Percentiles rank a stretch among this genome's conserved stretches.
phyloP scores from a whole-genome alignment of 805 yeast genomes.

The Monosporozyma unispora region DNA sequence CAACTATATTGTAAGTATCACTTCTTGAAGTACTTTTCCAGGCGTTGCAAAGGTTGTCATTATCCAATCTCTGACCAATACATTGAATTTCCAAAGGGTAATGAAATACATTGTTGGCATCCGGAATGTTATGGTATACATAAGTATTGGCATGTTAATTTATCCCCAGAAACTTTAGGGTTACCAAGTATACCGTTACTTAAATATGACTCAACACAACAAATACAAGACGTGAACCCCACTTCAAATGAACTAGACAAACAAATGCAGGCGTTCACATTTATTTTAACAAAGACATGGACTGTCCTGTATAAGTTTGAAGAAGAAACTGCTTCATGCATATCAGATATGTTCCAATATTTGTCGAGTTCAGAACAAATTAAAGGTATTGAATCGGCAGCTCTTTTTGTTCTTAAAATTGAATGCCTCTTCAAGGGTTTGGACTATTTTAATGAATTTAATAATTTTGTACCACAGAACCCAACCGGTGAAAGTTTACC shows the following conservation, averaged over 20 bases:
- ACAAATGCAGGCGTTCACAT: conserved; percentile 60
- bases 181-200: conserved; percentile 28
- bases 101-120: conserved; percentile 94
- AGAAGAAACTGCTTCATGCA: conserved; percentile 80
- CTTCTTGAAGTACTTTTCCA: conserved; percentile 77
- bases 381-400: conserved; percentile 62
- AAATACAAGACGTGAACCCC: conserved; percentile 30
- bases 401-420: conserved; percentile 59
- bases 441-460: conserved; percentile 37
- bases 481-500: not conserved
- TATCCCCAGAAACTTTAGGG: conserved; percentile 54
- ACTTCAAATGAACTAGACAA: conserved; percentile 41
- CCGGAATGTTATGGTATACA: conserved; percentile 98
- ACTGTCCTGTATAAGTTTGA: conserved; percentile 78
- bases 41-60: conserved; percentile 87
- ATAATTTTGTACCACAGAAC: not conserved
- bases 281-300: conserved; percentile 63
- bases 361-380: conserved; percentile 67
- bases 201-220: conserved; percentile 15
- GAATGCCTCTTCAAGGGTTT: conserved; percentile 71
- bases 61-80: conserved; percentile 89
- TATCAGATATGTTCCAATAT: conserved; percentile 81
- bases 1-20: conserved; percentile 86
- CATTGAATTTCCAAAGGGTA: conserved; percentile 86
- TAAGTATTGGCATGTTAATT: conserved; percentile 88